phyloP scores from a whole-genome alignment of 2,329 filamentous ascomycete species.

The Claviceps pazoutovae region DNA sequence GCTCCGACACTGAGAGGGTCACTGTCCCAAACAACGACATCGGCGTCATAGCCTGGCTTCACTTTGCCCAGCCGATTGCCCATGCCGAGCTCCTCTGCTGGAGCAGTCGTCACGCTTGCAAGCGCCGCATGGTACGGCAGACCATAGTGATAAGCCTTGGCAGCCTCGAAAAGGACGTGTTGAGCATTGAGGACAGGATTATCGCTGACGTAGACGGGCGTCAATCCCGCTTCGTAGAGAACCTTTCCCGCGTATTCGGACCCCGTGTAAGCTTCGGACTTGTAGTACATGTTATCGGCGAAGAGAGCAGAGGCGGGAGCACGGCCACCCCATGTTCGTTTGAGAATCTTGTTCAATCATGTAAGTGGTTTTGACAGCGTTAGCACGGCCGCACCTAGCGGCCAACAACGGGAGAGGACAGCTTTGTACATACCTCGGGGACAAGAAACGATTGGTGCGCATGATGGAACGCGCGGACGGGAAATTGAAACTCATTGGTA shows the following conservation, averaged over 20 bases:
- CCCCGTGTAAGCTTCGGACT: slow-evolving; percentile 49
- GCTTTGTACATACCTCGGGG: slow-evolving; percentile 35
- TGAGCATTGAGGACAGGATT: slow-evolving; percentile 58
- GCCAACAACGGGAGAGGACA: neutral
- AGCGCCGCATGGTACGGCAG: slow-evolving; percentile 47
- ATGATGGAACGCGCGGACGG: slow-evolving; percentile 54
- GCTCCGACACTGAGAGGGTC: slow-evolving; percentile 48
- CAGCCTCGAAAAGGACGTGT: slow-evolving; percentile 53
- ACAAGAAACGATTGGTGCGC: slow-evolving; percentile 53
- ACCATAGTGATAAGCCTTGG: slow-evolving; percentile 45
- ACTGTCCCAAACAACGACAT: slow-evolving; percentile 48
- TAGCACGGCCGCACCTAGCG: too few species aligned
- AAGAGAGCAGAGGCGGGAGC: slow-evolving; percentile 49
- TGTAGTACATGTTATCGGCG: slow-evolving; percentile 62
- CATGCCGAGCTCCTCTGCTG: slow-evolving; percentile 43
- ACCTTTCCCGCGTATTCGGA: slow-evolving; percentile 54
- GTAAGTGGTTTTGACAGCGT: neutral
- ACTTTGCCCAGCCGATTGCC: slow-evolving; percentile 45
- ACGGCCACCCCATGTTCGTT: slow-evolving; percentile 39
- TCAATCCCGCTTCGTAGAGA: slow-evolving; percentile 50
- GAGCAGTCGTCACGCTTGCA: slow-evolving; percentile 42
- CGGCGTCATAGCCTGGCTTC: slow-evolving; percentile 47
- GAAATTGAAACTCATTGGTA: slow-evolving; percentile 58
- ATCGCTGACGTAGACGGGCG: slow-evolving; percentile 54
- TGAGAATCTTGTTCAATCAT: slow-evolving; percentile 29